Base-by-base conservation (phyloP, 768 basidiomycete species). In the Podaxis sp. region DNA sequence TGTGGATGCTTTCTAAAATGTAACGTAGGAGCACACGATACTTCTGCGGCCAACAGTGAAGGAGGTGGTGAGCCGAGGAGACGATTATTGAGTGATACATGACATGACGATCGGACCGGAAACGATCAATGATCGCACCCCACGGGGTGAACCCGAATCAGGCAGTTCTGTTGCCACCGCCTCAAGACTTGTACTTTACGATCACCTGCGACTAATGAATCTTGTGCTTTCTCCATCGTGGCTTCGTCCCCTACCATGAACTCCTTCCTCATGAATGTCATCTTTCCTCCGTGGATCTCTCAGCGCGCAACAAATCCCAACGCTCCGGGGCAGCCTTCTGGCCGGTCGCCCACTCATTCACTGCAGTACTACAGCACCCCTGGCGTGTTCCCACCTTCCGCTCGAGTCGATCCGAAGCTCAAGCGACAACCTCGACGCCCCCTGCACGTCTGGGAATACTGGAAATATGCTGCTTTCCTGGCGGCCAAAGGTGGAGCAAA, bases 1-100 rank as follows among this genome's bases (percentile, higher is more conserved):
- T 46, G 50, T 32, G 54, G 25, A 25, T 27, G 57, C 16, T 36
- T 14, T 56, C 44, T 56, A 25, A 62, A 6, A 25, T 46, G 46
- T 3, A 14, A 35, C 61, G 59, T 71, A 92, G 90, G 91, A 94
- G 67, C 91, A 93, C 71, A 93, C 91, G 38, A 91, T 94, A 57
- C 69, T 94, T 28, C 76, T 93, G 54, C 88, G 92, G 55, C 91
- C 91, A 50, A 93, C 92, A 16, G 84, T 84, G 60, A 93, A 93
- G 67, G 91, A 93, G 70, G 83, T 93, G 2, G 88, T 93, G 44
- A 91, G 88, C 73, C 82, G 91, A 64, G 91, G 91, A 25, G 86
- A 90, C 62, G 91, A 93, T 72, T 93, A 91, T 73, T 92, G 70
- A 75, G 58, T 50, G 54, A 50, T 47, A 56, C 51, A 59, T 63